Evolutionary conservation across 257 asterid species (phyloP), one percentile per base, ranked within the genome.

Genomic region (Solanum infundibuliforme): DNA sequence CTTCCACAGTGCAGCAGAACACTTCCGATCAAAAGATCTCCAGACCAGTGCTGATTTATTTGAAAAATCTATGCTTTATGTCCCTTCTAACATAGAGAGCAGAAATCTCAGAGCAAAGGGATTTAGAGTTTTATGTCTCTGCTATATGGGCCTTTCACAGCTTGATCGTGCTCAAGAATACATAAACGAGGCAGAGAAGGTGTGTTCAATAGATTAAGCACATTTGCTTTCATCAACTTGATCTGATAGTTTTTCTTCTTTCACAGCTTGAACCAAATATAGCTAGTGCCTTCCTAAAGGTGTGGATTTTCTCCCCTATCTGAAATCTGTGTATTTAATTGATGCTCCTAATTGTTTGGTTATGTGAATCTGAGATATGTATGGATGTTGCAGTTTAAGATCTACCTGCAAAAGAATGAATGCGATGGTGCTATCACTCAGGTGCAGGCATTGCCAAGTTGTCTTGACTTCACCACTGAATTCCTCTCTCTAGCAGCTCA

Each of bases 131-230:
- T 92, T 97, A 86, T 94, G 98, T 91, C 97, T 97, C 90, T 97
- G 98, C 93, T 90, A 95, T 92, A 88, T 97, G 34, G 98, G 95
- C 91, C 94, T 97, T 83, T 89, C 92, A 90, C 98, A 94, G 92
- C 94, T 96, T 52, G 98, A 95, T 89, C 94, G 98, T 92, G 98
- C 99, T 91, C 94, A 96, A 92, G 99, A 97, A 91, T 97, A 97
- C 90, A 92, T 96, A 55, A 93, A 94, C 87, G 99, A 97, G 92
- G 98, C 99, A 88, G 99, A 94, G 77, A 97, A 95, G 98, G 99
- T 95, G 90, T 84, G 84, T 87, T 77, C 69, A 72, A 86, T 46
- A 39, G 23, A 55, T 76, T 60, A 27, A 83, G 74, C 75, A 83
- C 74, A 83, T 83, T 88, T 82, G n/a, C 46, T 86, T 12, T 58